Evolutionary conservation across 1,284 basidiomycete genomes (phyloP).

Genomic region (Vanrija humicola): DNA sequence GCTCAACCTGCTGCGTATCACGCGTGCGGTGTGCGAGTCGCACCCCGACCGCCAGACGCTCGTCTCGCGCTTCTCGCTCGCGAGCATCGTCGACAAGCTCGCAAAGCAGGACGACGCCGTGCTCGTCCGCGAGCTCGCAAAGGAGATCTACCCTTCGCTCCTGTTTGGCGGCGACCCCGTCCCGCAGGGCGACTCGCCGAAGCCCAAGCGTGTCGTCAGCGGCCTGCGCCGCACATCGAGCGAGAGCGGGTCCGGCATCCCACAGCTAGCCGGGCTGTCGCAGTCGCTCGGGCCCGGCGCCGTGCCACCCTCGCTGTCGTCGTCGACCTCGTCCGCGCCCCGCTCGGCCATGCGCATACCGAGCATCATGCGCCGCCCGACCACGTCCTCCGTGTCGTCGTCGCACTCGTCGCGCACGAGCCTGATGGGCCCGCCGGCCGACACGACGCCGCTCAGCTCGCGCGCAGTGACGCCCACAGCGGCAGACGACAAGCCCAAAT

Average conservation of each 20-base stretch:
- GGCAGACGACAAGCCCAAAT: slow-evolving; percentile 9
- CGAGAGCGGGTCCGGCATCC: not conserved
- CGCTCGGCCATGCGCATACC: not conserved
- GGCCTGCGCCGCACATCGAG: not conserved
- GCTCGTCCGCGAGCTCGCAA: slow-evolving; percentile 68
- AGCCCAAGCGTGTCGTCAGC: slow-evolving; percentile 2
- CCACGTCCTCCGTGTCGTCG: not conserved
- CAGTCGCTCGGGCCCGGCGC: not conserved
- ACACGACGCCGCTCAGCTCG: not conserved
- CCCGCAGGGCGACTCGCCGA: not conserved
- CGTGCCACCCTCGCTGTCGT: not conserved
- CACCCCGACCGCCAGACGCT: slow-evolving; percentile 78
- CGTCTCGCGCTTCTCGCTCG: slow-evolving; percentile 71
- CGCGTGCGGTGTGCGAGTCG: slow-evolving; percentile 79
- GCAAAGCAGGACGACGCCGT: slow-evolving; percentile 80
- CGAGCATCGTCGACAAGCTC: slow-evolving; percentile 70
- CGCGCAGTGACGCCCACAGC: slow-evolving; percentile 2
- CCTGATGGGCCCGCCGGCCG: not conserved
- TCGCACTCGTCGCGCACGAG: not conserved
- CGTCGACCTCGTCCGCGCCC: slow-evolving; percentile 6
- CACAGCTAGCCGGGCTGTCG: not conserved
- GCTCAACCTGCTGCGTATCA: slow-evolving; percentile 80
- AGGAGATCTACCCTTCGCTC: slow-evolving; percentile 38
- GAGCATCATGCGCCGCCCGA: not conserved
- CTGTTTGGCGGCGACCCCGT: slow-evolving; percentile 21